Base-by-base conservation (phyloP, 73 alveolate species). In the Blepharisma stoltei region DNA sequence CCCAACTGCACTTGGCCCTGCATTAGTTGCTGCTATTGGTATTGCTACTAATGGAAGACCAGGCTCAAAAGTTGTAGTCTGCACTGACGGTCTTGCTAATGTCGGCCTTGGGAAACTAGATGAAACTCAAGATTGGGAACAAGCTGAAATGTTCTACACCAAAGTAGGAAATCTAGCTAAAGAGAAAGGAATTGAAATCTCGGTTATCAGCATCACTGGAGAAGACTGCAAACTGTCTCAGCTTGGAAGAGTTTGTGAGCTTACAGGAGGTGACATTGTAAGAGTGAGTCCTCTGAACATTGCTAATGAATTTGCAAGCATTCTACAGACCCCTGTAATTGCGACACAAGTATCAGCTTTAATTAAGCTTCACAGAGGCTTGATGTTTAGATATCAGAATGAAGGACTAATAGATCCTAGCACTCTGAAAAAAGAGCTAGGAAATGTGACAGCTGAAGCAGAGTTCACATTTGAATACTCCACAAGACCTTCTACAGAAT, bases 31-130 rank as follows among this genome's bases (percentile, higher is more conserved):
- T 54, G 78, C 98, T 6, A 75, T 93, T 46, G 89, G 91, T 20
- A 52, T 90, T 50, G 94, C 96, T 54, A 81, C 86, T 46, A 76
- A 77, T 70, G 95, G 91, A 18, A 81, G 80, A 67, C 87, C 89
- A 44, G 99, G 99, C 11, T 88, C 97, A 41, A 77, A 68, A 78
- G 95, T 95, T 7, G 85, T 95, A 25, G 67, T 93, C 55, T 95
- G 99, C 77, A 95, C 99, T 45, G 99, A 95, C 87, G 99, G 99
- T 0, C 88, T 95, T 41, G 95, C 99, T 52, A 95, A 95, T 87
- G 89, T 86, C 48, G 99, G 99, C 27, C 77, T 95, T 6, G 99
- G 98, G 11, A 53, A 88, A 50, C 71, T 95, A 49, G 94, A 86
- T 83, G 77, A 67, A 49, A 84, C 70, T 6, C 81, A 81, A 46